Percentiles rank a stretch among this genome's conserved stretches.
Conservation (phyloP, 2,329 filamentous ascomycete species). For the Ophiostoma pallidulum region DNA sequence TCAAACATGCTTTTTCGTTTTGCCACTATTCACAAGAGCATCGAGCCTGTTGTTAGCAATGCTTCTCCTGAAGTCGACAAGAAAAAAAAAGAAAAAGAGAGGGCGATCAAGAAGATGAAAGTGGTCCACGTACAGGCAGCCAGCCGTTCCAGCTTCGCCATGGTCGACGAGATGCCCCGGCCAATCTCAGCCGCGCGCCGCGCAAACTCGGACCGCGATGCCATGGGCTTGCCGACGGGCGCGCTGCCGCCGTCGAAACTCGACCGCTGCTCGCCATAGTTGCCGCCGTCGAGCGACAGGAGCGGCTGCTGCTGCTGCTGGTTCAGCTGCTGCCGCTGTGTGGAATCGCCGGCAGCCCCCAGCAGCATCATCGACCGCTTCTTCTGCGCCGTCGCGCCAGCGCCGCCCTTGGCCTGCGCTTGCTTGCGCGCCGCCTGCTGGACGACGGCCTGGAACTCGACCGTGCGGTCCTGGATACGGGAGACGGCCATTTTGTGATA, state of each 20-base stretch:
- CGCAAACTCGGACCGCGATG: slow-evolving; percentile 68
- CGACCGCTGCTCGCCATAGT: slow-evolving; percentile 40
- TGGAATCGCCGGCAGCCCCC: not conserved
- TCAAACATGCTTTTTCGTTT: slow-evolving; percentile 95
- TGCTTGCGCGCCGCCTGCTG: slow-evolving; percentile 74
- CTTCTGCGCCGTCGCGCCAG: slow-evolving; percentile 57
- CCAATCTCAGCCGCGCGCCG: slow-evolving; percentile 86
- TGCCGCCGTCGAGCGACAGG: slow-evolving; percentile 30
- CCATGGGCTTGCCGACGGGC: slow-evolving; percentile 42
- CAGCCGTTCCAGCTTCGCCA: slow-evolving; percentile 89
- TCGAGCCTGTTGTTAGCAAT: too few relatives aligned
- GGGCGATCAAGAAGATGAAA: slow-evolving; percentile 38
- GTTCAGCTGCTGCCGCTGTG: slow-evolving; percentile 1
- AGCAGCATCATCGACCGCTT: slow-evolving; percentile 15
- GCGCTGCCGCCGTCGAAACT: slow-evolving; percentile 47
- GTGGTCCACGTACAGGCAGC: slow-evolving; percentile 44
- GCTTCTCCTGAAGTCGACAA: too few relatives aligned
- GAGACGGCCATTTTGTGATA: slow-evolving; percentile 44
- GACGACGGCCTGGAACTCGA: slow-evolving; percentile 89
- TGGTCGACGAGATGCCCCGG: slow-evolving; percentile 80
- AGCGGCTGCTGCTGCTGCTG: slow-evolving; percentile 50
- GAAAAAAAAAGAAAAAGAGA: too few relatives aligned
- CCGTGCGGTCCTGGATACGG: slow-evolving; percentile 92
- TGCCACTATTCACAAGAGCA: too few relatives aligned
- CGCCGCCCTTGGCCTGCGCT: slow-evolving; percentile 52